Evolutionary conservation across 495 filamentous ascomycete genomes (phyloP), one percentile per base, ranked within the genome.

Genomic region (Penicillium simplicissimum): DNA sequence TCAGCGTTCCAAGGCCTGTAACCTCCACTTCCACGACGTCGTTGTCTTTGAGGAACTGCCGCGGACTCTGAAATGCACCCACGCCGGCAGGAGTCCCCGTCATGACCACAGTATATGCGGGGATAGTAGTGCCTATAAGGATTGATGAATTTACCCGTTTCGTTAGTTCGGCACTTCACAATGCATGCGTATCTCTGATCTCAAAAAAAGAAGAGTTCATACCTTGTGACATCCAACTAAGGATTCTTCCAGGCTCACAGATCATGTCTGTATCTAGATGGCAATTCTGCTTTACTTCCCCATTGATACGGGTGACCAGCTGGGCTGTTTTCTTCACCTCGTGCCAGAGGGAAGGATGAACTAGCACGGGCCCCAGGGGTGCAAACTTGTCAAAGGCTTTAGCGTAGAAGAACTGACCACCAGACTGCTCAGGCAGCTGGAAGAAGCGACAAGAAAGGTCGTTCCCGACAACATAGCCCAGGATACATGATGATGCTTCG

Each of bases 81-180:
- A 74, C 64, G 14, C 71, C 71, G 1, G 69, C 47, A 4, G 80
- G 81, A 69, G 89, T 92, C 56, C 89, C 89, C 17, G 89, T 91
- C 62, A 90, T 89, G 48, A 92, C 87, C 33, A 90, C 47, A 69
- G 90, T 88, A 1, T 37, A 37, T 37, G 35, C 35, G 35, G 35
- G 35, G 35, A 37, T 37, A 37, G 35, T 37, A 37, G 35, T 37
- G 35, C 35, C 35, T 37, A 37, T 37, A 37, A 37, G 35, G 13
- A 37, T 37, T 4, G 35, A 31, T 14, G 35, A 9, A 37, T 11
- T 37, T 37, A 14, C 7, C 35, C 35, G 10, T 37, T 37, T 7
- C n/a, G 35, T 37, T 37, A 37, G 35, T 37, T 37, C 9, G 4
- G 35, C 35, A 37, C 35, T 37, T 37, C 35, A 14, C 35, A 11